Evolutionary conservation across 176 grass and related monocot species (phyloP).

Genomic region (Carex myosuroides): DNA sequence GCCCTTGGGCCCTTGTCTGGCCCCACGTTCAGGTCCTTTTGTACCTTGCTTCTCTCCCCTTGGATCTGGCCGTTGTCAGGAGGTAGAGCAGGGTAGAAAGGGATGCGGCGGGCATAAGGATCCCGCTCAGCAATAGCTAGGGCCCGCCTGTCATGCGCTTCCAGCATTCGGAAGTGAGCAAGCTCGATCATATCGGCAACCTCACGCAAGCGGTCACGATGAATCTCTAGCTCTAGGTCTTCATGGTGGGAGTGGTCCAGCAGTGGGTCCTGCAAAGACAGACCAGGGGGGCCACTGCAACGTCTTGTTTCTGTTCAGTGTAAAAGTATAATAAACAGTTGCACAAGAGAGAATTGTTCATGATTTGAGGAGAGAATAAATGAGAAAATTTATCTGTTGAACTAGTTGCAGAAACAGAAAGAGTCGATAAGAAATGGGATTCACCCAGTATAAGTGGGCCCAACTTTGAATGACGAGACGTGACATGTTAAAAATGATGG

Average conservation of each 20-base stretch:
- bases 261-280: background rate
- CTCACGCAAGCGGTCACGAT: background rate
- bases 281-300: background rate
- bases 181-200: background rate
- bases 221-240: constrained; percentile 5
- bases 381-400: background rate
- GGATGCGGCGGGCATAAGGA: background rate
- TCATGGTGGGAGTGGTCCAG: background rate
- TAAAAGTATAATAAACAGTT: background rate
- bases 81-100: constrained; percentile 18
- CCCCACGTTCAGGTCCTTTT: background rate
- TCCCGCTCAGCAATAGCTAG: background rate
- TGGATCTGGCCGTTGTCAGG: background rate
- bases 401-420: background rate
- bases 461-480: background rate
- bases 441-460: background rate
- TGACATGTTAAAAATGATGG: too few species aligned
- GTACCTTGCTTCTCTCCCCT: background rate
- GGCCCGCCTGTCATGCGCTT: constrained; percentile 1
- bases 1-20: background rate
- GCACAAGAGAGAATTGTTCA: background rate
- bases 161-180: background rate
- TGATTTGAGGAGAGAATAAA: background rate
- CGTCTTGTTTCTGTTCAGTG: background rate
- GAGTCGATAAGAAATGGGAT: background rate